Conservation (phyloP, 2,329 filamentous ascomycete species). For the Cylindrodendrum hubeiense region DNA sequence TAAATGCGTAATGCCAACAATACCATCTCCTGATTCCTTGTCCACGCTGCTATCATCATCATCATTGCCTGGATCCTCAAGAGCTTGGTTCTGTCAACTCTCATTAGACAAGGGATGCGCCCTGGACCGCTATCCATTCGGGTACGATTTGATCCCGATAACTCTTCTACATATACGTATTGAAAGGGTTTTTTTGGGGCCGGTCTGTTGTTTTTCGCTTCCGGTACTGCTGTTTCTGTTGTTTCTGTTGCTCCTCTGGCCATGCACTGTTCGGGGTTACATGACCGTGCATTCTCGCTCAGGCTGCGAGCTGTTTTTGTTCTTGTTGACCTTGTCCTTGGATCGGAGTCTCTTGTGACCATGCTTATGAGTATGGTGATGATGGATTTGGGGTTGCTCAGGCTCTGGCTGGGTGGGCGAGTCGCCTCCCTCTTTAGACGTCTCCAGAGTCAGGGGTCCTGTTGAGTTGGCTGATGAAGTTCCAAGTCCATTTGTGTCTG, state of each 20-base stretch:
- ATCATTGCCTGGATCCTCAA: not conserved
- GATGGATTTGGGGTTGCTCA: slow-evolving; percentile 30
- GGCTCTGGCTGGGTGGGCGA: slow-evolving; percentile 38
- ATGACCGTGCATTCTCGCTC: slow-evolving; percentile 64
- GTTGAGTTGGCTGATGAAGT: slow-evolving; percentile 44
- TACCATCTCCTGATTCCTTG: not conserved
- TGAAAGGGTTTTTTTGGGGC: slow-evolving; percentile 15
- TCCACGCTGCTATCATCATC: not conserved
- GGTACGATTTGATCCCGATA: not conserved
- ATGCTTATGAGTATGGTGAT: slow-evolving; percentile 47
- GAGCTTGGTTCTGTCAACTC: not conserved
- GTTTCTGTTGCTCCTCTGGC: not conserved
- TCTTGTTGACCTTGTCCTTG: slow-evolving; percentile 55
- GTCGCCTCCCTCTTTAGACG: slow-evolving; percentile 38
- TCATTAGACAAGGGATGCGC: not conserved
- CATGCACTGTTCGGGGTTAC: slow-evolving; percentile 45
- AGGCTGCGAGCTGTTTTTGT: slow-evolving; percentile 52
- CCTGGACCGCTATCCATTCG: not conserved
- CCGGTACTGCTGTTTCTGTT: not conserved
- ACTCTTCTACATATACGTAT: slow-evolving; percentile 33
- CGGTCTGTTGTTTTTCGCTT: not conserved
- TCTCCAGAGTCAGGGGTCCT: slow-evolving; percentile 41
- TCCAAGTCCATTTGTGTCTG: slow-evolving; percentile 42
- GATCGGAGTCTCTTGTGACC: slow-evolving; percentile 53
- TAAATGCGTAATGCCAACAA: slow-evolving; percentile 22